Base-by-base conservation (phyloP, 305 asterid genomes). In the Striga hermonthica region DNA sequence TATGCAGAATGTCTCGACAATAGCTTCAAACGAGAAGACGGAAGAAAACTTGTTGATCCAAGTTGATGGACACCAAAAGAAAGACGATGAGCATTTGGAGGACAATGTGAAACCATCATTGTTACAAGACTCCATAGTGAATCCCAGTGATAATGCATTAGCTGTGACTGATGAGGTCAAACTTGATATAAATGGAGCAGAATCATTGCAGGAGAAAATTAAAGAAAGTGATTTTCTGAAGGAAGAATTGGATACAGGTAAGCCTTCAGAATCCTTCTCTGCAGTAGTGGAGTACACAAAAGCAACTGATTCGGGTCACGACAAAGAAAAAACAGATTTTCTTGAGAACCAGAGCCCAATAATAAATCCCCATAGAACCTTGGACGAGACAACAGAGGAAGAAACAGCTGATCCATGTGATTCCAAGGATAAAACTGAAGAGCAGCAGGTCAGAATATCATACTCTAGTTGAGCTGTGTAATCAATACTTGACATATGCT, bases 1-100 rank as follows among this genome's bases (percentile, higher is more conserved):
- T 14, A 14, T 62, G 76, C 80, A 79, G 87, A 69, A 75, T 62
- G 43, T 64, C 62, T 61, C 62, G 56, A 39, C 67, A 66, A 13
- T 15, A 34, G 72, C 45, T 73, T 62, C 71, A 60, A 52, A 60
- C 67, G 80, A 75, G 72, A 66, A 72, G 58, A 49, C 47, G 31
- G 73, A 61, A 56, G 76, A 64, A 40, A 39, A 59, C 28, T 44
- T 61, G 56, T 54, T 28, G 67, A 69, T 66, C 68, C 69, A 68
- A 60, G 74, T 52, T 67, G 84, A 65, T 40, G 60, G 50, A 65
- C 60, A 76, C 35, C 57, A 74, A 65, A 28, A 37, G 67, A 67
- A 64, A 65, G 69, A 55, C 47, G 73, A 44, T 66, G 78, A 72
- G 41, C 60, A 50, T 34, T 14, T 66, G 58, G 67, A 58, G 50